Base-by-base conservation (phyloP, 2,329 filamentous ascomycete species). In the Byssoonygena ceratinophila region DNA sequence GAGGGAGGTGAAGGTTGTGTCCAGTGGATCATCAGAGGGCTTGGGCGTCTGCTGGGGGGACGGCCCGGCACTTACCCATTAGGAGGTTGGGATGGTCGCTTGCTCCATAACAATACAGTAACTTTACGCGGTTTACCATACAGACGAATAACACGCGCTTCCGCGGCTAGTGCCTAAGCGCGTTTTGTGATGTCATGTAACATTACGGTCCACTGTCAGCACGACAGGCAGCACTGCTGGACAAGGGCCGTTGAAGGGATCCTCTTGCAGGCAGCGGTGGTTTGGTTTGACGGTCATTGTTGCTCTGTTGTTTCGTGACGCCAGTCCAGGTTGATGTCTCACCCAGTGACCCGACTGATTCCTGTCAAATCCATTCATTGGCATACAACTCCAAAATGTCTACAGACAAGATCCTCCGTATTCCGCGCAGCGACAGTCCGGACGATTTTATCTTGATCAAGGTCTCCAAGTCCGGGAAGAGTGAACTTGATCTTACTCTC, bases 401-500 rank as follows among this genome's bases (percentile, higher is more conserved):
- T 6, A 47, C 29, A 25, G 55, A 66, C n/a, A 66, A 62, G 53
- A 69, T 80, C 51, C 59, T 80, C 31, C 74, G 74, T 36, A 65
- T 81, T 57, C 67, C 69, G 41, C 71, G 76, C 45, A 74, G 73
- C 39, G 71, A 72, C 53, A 61, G 66, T 18, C 58, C 60, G 14
- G 60, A 61, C 18, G 61, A 63, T 11, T 70, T 66, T 58, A 68
- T 81, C 20, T 68, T 83, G 14, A 61, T 81, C 29, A 71, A 78
- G 58, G 71, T 79, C 53, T 63, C 66, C 45, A 66, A 56, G 18
- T 56, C 61, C 11, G 63, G 65, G n/a, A 57, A 63, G 51, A 54
- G 65, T 55, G 57, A 66, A 2, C 66, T 82, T 8, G 77, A 82
- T 59, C 61, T 82, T 34, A 72, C 73, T 51, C 68, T 83, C 25